Evolutionary conservation across 225 moss, liverwort and hornwort species (phyloP).

Genomic region (Rhytidiadelphus loreus): DNA sequence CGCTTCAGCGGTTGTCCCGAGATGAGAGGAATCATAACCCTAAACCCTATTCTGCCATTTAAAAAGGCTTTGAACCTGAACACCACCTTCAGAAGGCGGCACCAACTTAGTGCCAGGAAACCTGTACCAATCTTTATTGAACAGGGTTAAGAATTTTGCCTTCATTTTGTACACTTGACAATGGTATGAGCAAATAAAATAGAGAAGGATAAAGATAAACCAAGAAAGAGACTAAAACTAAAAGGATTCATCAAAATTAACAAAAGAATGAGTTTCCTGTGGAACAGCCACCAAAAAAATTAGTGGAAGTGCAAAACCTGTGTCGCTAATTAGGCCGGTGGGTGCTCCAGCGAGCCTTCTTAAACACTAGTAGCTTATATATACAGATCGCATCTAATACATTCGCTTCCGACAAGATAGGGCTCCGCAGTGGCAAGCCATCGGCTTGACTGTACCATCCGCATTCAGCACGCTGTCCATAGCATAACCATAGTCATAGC

Average conservation of each 20-base stretch:
- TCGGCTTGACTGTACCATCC: slow-evolving; percentile 34
- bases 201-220: neutral
- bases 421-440: slow-evolving; percentile 48
- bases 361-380: neutral
- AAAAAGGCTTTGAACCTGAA: too few relatives aligned
- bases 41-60: too few relatives aligned
- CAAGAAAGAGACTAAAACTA: neutral
- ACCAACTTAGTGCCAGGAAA: neutral
- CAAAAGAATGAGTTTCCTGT: neutral
- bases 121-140: neutral
- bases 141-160: neutral
- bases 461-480: slow-evolving; percentile 38
- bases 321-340: neutral
- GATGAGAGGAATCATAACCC: neutral
- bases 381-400: slow-evolving; percentile 15
- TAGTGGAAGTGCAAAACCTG: neutral
- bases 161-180: neutral
- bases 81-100: neutral
- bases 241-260: neutral
- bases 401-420: slow-evolving; percentile 46
- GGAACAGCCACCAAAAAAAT: neutral
- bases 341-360: neutral
- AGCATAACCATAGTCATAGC: slow-evolving; percentile 50
- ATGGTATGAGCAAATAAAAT: neutral
- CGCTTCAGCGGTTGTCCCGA: too few relatives aligned